A percentile compares a stretch with the other conserved stretches of the same genome.
Conservation (phyloP, 805 yeast genomes). For the Scheffersomyces lignosus region DNA sequence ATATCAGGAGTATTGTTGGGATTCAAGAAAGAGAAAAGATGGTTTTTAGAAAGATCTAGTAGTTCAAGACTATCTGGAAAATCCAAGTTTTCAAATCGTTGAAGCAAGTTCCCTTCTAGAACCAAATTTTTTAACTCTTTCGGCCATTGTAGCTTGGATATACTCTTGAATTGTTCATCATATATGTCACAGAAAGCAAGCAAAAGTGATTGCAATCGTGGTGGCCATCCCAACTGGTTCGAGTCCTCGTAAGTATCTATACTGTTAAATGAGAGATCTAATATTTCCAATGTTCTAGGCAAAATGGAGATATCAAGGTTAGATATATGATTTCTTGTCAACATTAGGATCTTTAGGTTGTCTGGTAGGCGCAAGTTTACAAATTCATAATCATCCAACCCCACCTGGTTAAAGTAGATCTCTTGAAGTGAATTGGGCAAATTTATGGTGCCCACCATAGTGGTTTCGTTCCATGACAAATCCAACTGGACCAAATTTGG, state of each 20-base stretch:
- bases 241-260: constrained; percentile 11
- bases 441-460: constrained; percentile 22
- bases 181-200: constrained; percentile 21
- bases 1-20: constrained; percentile 7
- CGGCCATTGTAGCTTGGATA: constrained; percentile 25
- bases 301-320: constrained; percentile 22
- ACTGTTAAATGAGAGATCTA: constrained; percentile 29
- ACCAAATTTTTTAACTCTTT: constrained; percentile 17
- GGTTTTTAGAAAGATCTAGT: constrained; percentile 27
- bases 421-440: constrained; percentile 23
- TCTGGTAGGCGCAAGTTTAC: constrained; percentile 16
- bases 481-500: constrained; percentile 26
- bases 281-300: constrained; percentile 27
- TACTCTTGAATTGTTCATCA: constrained; percentile 14
- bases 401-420: constrained; percentile 32
- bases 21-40: constrained; percentile 14
- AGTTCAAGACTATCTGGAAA: constrained; percentile 21
- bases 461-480: constrained; percentile 33
- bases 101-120: constrained; percentile 22
- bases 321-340: constrained; percentile 27
- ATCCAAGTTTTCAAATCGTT: constrained; percentile 13
- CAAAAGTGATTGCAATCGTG: constrained; percentile 21
- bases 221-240: constrained; percentile 23
- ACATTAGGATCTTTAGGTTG: constrained; percentile 29
- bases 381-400: constrained; percentile 14